These are phyloP conservation scores for Sequoiadendron giganteum DNA, from an alignment of 75 land plant genomes.

Conservation along the genomic window DNA sequence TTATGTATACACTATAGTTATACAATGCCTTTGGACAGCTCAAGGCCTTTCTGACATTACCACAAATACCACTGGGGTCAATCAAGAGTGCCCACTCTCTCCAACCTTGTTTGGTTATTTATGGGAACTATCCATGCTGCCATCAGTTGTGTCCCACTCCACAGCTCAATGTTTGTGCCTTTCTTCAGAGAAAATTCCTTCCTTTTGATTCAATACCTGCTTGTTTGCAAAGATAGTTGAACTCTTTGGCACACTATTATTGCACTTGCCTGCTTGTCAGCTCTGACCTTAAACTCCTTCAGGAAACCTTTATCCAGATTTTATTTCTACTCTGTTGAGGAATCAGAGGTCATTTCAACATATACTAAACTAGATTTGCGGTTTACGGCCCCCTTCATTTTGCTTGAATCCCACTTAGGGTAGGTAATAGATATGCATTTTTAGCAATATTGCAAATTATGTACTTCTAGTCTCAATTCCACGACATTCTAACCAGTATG, in stretches of 20 bases:
- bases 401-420: not conserved
- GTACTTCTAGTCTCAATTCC: not conserved
- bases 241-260: not conserved
- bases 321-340: not conserved
- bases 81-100: not conserved
- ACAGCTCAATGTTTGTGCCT: not conserved
- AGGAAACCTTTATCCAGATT: not conserved
- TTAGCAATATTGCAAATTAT: not conserved
- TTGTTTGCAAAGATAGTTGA: not conserved
- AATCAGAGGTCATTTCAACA: not conserved
- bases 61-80: not conserved
- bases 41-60: not conserved
- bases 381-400: not conserved
- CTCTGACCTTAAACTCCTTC: no score
- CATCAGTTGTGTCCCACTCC: not conserved
- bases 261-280: not conserved
- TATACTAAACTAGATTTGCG: not conserved
- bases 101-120: not conserved
- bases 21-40: not conserved
- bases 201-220: no score
- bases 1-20: not conserved
- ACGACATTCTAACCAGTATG: not conserved
- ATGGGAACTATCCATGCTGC: not conserved
- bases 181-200: no score
- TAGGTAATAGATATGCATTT: not conserved